phyloP scores from a whole-genome alignment of 805 yeast species.

The Dipodascopsis uninucleata region DNA sequence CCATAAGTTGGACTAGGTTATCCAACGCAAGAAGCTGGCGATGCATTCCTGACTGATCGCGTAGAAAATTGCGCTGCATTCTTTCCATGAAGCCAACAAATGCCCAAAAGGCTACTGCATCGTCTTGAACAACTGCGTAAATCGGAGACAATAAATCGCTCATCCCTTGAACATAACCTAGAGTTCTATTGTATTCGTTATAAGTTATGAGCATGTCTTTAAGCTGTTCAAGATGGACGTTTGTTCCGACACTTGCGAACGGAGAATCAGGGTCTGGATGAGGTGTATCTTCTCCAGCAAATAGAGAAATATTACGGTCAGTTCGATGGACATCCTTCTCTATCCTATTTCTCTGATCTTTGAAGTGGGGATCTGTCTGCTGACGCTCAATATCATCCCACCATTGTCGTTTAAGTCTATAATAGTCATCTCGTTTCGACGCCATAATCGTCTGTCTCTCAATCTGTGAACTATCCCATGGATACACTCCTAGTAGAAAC shows the following conservation, averaged over 20 bases:
- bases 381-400: constrained; percentile 64
- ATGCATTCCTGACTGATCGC: constrained; percentile 92
- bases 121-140: constrained; percentile 62
- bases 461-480: constrained; percentile 76
- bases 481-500: constrained; percentile 74
- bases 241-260: constrained; percentile 63
- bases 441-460: constrained; percentile 61
- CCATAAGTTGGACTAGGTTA: constrained; percentile 82
- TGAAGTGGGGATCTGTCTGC: constrained; percentile 67
- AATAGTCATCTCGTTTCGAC: constrained; percentile 58
- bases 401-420: constrained; percentile 56
- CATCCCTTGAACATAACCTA: constrained; percentile 99
- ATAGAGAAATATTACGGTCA: constrained; percentile 72
- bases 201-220: constrained; percentile 80
- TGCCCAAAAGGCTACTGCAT: constrained; percentile 80
- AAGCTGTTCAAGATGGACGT: constrained; percentile 68
- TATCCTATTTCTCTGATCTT: constrained; percentile 82
- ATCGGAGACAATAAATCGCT: constrained; percentile 86
- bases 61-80: constrained; percentile 89
- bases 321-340: constrained; percentile 92
- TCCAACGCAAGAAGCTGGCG: constrained; percentile 79
- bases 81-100: constrained; percentile 84
- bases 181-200: constrained; percentile 73
- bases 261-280: constrained; percentile 46
- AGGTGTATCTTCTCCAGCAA: constrained; percentile 46